Evolutionary conservation across 2,329 filamentous ascomycete species (phyloP), one percentile per base, ranked within the genome.

Genomic region (Cytospora leucostoma): DNA sequence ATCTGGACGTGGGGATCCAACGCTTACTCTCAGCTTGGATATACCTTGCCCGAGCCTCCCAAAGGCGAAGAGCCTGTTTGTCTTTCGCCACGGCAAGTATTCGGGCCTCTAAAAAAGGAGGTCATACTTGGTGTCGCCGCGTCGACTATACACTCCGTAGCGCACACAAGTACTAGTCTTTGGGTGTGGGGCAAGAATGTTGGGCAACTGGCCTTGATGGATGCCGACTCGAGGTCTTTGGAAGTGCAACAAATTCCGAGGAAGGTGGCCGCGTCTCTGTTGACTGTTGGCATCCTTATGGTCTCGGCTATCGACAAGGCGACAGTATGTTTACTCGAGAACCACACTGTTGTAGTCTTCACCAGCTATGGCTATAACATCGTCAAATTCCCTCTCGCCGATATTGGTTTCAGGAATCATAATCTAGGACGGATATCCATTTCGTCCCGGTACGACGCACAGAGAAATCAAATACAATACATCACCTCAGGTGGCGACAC

Each of bases 101-200:
- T 96, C 74, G 94, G 95, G 0, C 85, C 92, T 0, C 80, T 99
- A 64, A 98, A 97, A 72, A 92, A 93, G 71, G 95, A 98, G 72
- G 73, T 79, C 1, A 85, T 98, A 17, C 75, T 91, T 27, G 95
- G 95, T 0, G 85, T 93, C 62, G 93, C 95, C 2, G 94, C 95
- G 7, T 98, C 95, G 1, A 83, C 91, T 0, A 88, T 96, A 47
- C 95, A 99, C 76, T 98, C 95, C 0, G 93, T 96, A 3, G 92
- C 92, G 0, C 90, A 95, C 71, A 97, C 92, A 0, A 82, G 84
- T 1, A 86, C 87, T 0, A 91, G 92, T 1, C 78, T 99, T 1
- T 99, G 91, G 73, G 96, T 92, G 2, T 99, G 96, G 82, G 95
- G 95, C 27, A 96, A 95, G 71, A 99, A 98, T 70, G 88, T 93